Evolutionary conservation across 305 asterid genomes (phyloP).

Genomic region (Fraxinus sp.): DNA sequence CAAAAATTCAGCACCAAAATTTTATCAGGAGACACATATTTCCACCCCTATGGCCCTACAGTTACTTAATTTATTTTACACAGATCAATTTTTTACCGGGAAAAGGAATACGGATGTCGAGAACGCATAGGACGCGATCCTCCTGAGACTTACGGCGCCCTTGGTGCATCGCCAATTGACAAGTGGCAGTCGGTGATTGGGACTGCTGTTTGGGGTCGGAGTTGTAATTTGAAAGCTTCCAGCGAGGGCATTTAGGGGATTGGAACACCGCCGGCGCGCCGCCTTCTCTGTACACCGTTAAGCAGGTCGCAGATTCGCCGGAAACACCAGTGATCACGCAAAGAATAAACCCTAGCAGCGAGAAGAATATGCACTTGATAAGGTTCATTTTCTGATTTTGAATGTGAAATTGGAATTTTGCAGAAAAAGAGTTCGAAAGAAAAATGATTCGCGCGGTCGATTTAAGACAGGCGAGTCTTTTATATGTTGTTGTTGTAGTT

Average conservation of each 20-base stretch:
- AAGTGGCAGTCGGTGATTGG: constrained; percentile 37
- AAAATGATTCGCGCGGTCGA: constrained; percentile 5
- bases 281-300: constrained; percentile 81
- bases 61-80: background rate
- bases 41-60: background rate
- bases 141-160: constrained; percentile 88
- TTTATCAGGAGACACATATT: background rate
- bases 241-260: constrained; percentile 95
- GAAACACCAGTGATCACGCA: constrained; percentile 25
- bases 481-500: background rate
- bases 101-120: constrained; percentile 77
- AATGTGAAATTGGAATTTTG: background rate
- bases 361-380: constrained; percentile 3
- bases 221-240: constrained; percentile 62
- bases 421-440: background rate
- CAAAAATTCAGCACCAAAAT: background rate
- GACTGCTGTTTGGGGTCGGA: constrained; percentile 37
- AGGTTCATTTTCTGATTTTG: constrained; percentile 26
- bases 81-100: constrained; percentile 46
- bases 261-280: constrained; percentile 95
- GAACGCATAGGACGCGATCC: constrained; percentile 76
- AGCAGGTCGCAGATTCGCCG: constrained; percentile 78
- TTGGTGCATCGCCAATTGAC: constrained; percentile 74
- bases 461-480: background rate
- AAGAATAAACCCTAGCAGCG: constrained; percentile 40